phyloP scores from a whole-genome alignment of 1,284 basidiomycete species.

The Ceratobasidium sp. region DNA sequence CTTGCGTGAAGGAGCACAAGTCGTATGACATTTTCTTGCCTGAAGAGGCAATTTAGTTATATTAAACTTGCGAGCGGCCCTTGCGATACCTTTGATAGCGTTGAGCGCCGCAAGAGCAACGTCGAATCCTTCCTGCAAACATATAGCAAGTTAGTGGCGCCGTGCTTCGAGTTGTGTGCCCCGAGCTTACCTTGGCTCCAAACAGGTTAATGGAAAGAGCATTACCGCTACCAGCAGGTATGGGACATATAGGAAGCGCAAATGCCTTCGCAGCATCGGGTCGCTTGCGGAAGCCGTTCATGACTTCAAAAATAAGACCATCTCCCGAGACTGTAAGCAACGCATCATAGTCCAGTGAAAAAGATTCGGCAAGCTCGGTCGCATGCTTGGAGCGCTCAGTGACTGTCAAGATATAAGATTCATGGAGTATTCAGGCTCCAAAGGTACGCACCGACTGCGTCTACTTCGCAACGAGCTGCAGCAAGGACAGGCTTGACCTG shows the following conservation, averaged over 20 bases:
- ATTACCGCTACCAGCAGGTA: constrained; percentile 89
- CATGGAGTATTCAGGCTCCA: constrained; percentile 17
- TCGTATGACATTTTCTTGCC: constrained; percentile 78
- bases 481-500: constrained; percentile 80
- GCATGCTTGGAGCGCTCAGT: constrained; percentile 80
- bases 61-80: neutral
- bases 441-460: constrained; percentile 62
- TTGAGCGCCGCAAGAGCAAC: constrained; percentile 79
- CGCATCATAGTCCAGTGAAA: constrained; percentile 75
- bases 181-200: constrained; percentile 61
- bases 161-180: neutral
- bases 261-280: constrained; percentile 74
- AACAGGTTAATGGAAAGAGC: constrained; percentile 78
- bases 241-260: constrained; percentile 75
- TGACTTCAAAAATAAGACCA: constrained; percentile 87
- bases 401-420: constrained; percentile 56
- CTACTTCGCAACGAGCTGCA: constrained; percentile 73
- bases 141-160: neutral
- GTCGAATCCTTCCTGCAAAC: constrained; percentile 71
- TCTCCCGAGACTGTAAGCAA: constrained; percentile 89
- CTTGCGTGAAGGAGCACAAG: constrained; percentile 79
- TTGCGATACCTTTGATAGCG: constrained; percentile 75
- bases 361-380: constrained; percentile 66
- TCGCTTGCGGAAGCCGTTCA: constrained; percentile 88
- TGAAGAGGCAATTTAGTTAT: constrained; percentile 48